These are phyloP conservation scores for Xylaria sp. DNA, from an alignment of 2,329 filamentous ascomycete genomes.

Conservation along the genomic window DNA sequence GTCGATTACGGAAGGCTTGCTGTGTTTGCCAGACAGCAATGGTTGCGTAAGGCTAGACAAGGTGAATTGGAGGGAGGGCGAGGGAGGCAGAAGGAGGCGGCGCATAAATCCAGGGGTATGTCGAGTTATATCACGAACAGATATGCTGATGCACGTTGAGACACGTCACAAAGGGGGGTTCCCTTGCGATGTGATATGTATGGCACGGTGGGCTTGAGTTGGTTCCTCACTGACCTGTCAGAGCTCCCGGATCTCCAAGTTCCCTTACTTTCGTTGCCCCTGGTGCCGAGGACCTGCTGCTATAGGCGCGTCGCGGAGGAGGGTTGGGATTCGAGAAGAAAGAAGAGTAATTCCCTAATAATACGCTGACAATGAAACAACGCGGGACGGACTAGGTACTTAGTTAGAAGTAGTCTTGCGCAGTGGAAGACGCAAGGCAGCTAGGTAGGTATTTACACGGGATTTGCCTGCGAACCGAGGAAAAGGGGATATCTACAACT, in stretches of 20 bases:
- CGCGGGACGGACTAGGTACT: not conserved
- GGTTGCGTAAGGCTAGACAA: constrained; percentile 29
- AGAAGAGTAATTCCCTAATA: not conserved
- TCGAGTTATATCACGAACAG: constrained; percentile 26
- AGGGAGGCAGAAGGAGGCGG: constrained; percentile 26
- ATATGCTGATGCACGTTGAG: constrained; percentile 44
- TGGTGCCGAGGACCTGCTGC: constrained; percentile 23
- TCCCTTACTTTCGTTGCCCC: constrained; percentile 17
- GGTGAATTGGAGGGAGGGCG: constrained; percentile 25
- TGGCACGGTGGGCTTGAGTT: constrained; percentile 40
- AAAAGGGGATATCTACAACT: constrained; percentile 9
- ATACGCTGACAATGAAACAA: constrained; percentile 19
- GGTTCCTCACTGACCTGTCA: constrained; percentile 46
- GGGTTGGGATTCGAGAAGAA: constrained; percentile 1
- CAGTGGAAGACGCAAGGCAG: constrained; percentile 14
- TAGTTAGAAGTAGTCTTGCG: not conserved
- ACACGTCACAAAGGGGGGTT: constrained; percentile 50
- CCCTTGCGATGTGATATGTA: constrained; percentile 31
- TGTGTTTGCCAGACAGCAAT: constrained; percentile 28
- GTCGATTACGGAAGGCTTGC: constrained; percentile 3
- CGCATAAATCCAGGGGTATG: constrained; percentile 40
- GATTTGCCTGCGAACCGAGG: not conserved
- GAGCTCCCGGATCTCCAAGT: constrained; percentile 38
- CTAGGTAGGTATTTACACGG: not conserved
- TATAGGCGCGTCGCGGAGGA: constrained; percentile 24